These are phyloP conservation scores for Exidia glandulosa DNA, from an alignment of 768 basidiomycete genomes.

Conservation along the genomic window DNA sequence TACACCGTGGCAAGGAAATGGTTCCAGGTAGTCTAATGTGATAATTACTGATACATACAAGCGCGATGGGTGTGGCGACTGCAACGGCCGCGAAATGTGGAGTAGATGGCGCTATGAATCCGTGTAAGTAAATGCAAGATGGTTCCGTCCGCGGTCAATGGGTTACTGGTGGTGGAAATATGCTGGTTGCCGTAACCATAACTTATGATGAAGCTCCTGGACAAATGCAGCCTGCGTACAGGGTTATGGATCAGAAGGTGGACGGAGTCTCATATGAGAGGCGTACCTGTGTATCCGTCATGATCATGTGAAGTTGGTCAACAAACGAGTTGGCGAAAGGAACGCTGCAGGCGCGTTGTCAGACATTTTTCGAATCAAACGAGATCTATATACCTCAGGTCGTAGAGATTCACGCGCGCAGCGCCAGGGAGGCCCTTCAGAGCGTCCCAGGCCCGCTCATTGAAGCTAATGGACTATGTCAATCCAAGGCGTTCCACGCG, in stretches of 20 bases:
- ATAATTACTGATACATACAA: no score
- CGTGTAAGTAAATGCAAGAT: no score
- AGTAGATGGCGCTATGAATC: no score
- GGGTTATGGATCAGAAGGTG: not conserved
- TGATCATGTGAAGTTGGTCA: not conserved
- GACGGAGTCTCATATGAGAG: not conserved
- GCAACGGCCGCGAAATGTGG: no score
- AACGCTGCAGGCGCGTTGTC: not conserved
- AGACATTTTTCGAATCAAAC: not conserved
- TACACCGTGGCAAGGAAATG: no score
- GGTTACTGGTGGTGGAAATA: not conserved
- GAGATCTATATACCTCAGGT: not conserved
- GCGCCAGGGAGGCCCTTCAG: not conserved
- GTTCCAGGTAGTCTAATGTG: no score
- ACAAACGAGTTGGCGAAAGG: not conserved
- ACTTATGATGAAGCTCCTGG: not conserved
- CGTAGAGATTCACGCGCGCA: not conserved
- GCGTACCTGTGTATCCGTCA: not conserved
- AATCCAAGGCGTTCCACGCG: not conserved
- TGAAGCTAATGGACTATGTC: not conserved
- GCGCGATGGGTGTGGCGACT: no score
- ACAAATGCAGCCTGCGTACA: not conserved
- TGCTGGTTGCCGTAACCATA: not conserved
- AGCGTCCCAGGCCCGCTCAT: not conserved
- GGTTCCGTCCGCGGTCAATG: no score